Conservation (phyloP, 208 protist species). For the Acanthamoeba rhysodes region DNA sequence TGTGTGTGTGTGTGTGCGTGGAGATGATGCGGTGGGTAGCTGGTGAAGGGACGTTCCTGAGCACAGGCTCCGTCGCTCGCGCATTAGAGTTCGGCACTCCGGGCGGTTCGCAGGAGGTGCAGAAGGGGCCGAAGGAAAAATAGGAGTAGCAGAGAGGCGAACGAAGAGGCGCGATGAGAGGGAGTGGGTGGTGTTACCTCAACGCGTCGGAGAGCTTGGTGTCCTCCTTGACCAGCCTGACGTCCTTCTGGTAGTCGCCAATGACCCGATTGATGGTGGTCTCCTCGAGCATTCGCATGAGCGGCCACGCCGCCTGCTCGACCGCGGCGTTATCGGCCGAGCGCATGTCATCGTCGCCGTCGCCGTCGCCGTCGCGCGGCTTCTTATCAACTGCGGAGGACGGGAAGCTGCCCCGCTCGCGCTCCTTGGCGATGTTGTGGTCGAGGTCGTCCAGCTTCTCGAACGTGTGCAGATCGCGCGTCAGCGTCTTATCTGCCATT, state of each 20-base stretch:
- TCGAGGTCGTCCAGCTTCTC: neutral
- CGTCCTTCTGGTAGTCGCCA: neutral
- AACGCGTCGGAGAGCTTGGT: constrained; percentile 24
- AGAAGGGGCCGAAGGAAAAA: neutral
- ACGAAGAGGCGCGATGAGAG: neutral
- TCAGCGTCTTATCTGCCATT: neutral
- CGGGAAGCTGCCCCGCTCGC: neutral
- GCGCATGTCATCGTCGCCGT: too few species aligned
- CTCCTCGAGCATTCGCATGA: neutral
- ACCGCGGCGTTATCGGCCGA: too few species aligned
- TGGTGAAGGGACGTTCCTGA: neutral
- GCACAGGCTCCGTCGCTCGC: neutral
- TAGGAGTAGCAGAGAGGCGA: neutral
- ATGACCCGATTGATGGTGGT: constrained; percentile 17
- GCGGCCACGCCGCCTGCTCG: neutral
- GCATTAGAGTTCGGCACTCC: neutral
- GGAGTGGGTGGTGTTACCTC: neutral
- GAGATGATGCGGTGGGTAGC: too few species aligned
- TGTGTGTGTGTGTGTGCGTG: too few species aligned
- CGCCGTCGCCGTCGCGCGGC: too few species aligned
- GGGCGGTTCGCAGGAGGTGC: neutral
- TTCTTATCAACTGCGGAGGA: too few species aligned
- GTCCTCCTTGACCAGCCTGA: neutral
- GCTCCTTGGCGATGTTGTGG: neutral
- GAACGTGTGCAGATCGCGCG: neutral